Conservation (phyloP, 2,329 filamentous ascomycete species). For the Thielaviopsis ethacetica region DNA sequence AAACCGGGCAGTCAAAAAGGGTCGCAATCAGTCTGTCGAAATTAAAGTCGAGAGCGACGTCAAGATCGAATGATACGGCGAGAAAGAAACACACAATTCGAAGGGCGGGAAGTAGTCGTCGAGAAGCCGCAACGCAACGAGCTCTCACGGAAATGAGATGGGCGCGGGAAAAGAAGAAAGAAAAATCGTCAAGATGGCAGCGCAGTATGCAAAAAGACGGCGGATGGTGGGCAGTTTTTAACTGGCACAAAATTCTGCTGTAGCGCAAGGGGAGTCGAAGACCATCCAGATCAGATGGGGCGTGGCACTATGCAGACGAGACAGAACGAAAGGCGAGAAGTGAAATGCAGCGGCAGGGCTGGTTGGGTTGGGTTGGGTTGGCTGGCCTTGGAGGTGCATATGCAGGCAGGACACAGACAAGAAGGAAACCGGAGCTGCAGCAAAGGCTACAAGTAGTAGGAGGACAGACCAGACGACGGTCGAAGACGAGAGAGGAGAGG, state of each 20-base stretch:
- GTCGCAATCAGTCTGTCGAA: background rate
- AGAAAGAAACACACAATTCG: background rate
- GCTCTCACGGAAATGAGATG: background rate
- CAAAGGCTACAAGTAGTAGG: background rate
- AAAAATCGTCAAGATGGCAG: background rate
- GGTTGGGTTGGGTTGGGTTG: background rate
- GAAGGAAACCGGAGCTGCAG: background rate
- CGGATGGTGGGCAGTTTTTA: background rate
- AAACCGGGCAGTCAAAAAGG: background rate
- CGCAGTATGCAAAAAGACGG: background rate
- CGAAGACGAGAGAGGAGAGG: background rate
- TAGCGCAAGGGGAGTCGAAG: background rate
- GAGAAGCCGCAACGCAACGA: background rate
- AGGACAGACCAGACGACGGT: background rate
- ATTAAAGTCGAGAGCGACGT: background rate
- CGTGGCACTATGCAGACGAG: background rate
- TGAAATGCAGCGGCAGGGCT: background rate
- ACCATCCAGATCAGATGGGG: background rate
- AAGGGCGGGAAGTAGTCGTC: background rate
- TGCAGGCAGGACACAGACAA: background rate
- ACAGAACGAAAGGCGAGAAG: background rate
- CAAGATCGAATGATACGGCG: background rate
- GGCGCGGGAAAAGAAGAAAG: background rate
- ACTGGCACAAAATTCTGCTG: background rate
- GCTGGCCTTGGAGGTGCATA: background rate